A percentile compares a stretch with the other conserved stretches of the same genome.
Conservation (phyloP, 2,329 filamentous ascomycete genomes). For the Amesomyces nigricolor region DNA sequence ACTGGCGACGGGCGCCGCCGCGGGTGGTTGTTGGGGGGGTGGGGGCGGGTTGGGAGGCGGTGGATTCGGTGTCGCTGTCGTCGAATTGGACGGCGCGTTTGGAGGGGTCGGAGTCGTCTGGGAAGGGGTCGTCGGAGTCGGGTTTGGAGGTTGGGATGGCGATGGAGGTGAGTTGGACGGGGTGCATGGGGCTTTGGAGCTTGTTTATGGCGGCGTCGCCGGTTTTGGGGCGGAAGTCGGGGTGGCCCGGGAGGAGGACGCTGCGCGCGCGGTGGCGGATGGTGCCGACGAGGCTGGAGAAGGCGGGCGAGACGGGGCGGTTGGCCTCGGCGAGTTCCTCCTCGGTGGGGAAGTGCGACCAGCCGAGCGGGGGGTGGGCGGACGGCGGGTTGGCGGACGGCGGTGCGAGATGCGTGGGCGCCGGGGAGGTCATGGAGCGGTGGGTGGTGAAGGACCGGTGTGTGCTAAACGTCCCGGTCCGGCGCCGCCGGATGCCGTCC, state of each 20-base stretch:
- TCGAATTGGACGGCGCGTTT: constrained; percentile 44
- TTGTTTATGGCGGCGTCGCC: constrained; percentile 30
- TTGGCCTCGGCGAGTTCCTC: constrained; percentile 54
- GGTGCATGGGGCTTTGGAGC: constrained; percentile 52
- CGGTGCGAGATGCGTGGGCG: constrained; percentile 34
- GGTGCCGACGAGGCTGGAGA: constrained; percentile 54
- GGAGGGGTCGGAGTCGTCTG: constrained; percentile 37
- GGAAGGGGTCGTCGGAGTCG: constrained; percentile 37
- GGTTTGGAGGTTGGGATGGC: constrained; percentile 43
- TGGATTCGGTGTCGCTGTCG: background rate
- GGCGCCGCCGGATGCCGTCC: constrained; percentile 76
- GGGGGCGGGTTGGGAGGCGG: constrained; percentile 48
- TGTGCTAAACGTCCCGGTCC: constrained; percentile 41
- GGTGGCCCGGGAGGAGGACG: constrained; percentile 36
- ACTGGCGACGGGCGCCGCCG: constrained; percentile 60
- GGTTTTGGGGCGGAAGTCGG: constrained; percentile 35
- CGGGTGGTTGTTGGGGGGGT: constrained; percentile 53
- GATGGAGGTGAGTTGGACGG: constrained; percentile 59
- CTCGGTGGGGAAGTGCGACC: constrained; percentile 73
- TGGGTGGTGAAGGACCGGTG: constrained; percentile 34
- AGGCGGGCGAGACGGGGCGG: constrained; percentile 43
- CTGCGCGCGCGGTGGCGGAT: constrained; percentile 44
- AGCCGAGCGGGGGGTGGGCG: constrained; percentile 71
- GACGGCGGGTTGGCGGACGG: constrained; percentile 23
- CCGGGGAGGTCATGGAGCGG: constrained; percentile 33